Base-by-base conservation (phyloP, 805 yeast species). In the Candida saitoana region DNA sequence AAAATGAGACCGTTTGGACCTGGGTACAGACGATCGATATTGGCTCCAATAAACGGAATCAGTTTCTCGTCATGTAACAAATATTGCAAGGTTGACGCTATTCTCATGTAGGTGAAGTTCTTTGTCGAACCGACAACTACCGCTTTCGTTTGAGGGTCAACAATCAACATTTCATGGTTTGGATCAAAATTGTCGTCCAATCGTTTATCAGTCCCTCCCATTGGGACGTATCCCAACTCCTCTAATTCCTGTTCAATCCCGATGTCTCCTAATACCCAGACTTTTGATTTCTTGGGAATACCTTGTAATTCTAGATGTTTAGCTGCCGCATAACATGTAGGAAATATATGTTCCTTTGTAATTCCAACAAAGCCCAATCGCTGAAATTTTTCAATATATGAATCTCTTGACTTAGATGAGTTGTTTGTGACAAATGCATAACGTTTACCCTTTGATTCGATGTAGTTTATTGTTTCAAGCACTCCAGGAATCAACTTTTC, bases 121-220 rank as follows among this genome's bases (percentile, higher is more conserved):
- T 63, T 65, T 30, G 72, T 66, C 6, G 67, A 61, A 1, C 72
- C 72, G 11, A 66, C 71, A 12, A 66, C 61, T 19, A 67, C 68
- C 1, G 72, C 73, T 42, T 57, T 51, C 3, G 66, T 71, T 3
- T 64, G 70, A 3, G 62, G 62, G 38, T 67, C 72, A 6, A 66
- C 67, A 5, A 34, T 40, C 41, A 66, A 49, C 12, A 63, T 41
- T 5, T 53, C 55, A 41, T 58, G 52, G 17, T 54, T 49, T 2
- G 57, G 54, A 22, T 54, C 51, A 48, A 60, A 65, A 2, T 52
- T 56, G 0, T 24, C 39, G 38, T 65, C 51, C n/a, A 65, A 48
- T 2, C 49, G 41, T 2, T 50, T 31, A 35, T 64, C 65, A 7
- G 61, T 56, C 4, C 72, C 72, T 18, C 72, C 72, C 9, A 63